Conservation (phyloP, 768 basidiomycete genomes). For the Russula vinacea region DNA sequence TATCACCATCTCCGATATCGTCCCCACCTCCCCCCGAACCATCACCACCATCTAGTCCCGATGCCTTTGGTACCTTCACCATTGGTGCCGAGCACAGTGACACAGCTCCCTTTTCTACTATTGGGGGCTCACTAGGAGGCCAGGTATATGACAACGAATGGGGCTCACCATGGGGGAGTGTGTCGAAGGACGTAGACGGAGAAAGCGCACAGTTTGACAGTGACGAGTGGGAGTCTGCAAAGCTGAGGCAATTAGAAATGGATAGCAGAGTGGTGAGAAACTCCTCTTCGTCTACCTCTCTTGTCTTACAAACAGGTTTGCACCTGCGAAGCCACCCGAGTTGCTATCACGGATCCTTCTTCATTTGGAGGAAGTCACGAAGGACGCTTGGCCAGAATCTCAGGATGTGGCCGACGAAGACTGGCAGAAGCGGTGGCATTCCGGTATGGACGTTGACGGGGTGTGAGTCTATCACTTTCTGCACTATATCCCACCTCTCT, state of each 20-base stretch:
- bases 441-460: conserved; percentile 51
- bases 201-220: conserved; percentile 35
- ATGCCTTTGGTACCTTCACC: conserved; percentile 59
- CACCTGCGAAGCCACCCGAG: conserved; percentile 56
- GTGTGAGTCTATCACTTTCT: conserved; percentile 47
- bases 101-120: conserved; percentile 41
- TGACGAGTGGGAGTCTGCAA: conserved; percentile 68
- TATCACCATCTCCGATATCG: not conserved
- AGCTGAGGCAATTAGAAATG: conserved; percentile 53
- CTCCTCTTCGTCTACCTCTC: not conserved
- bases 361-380: conserved; percentile 51
- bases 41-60: conserved; percentile 42
- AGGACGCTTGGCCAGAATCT: conserved; percentile 51
- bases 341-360: conserved; percentile 54
- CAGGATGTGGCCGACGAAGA: conserved; percentile 30
- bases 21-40: conserved; percentile 4
- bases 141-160: conserved; percentile 33
- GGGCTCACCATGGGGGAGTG: conserved; percentile 36
- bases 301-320: conserved; percentile 13
- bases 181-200: conserved; percentile 15
- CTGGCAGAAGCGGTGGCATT: conserved; percentile 39
- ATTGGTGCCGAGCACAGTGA: conserved; percentile 40
- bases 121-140: conserved; percentile 28
- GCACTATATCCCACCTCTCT: conserved; percentile 13
- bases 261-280: conserved; percentile 63